phyloP scores from a whole-genome alignment of 768 basidiomycete species.

The Trametes maxima region DNA sequence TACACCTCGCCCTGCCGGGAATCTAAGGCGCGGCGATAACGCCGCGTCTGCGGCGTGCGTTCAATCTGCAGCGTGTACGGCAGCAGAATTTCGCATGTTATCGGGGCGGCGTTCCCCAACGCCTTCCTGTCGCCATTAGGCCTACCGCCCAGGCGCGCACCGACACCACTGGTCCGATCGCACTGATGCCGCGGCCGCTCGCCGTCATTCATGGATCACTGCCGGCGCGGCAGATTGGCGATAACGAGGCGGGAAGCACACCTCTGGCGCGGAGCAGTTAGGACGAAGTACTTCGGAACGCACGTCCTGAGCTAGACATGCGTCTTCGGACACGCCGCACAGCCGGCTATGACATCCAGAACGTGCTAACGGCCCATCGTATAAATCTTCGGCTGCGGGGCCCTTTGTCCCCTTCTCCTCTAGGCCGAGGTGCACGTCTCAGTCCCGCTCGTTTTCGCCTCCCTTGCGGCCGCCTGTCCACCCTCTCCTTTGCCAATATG shows the following conservation, averaged over 20 bases:
- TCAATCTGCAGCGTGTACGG: background rate
- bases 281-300: background rate
- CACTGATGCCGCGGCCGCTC: background rate
- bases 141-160: constrained; percentile 1
- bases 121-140: constrained; percentile 15
- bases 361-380: background rate
- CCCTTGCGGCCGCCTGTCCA: constrained; percentile 19
- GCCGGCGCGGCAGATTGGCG: background rate
- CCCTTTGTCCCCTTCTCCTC: background rate
- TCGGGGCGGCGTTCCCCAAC: background rate
- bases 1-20: background rate
- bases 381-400: constrained; percentile 1
- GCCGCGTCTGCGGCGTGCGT: background rate
- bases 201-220: background rate
- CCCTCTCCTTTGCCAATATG: constrained; percentile 5
- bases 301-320: background rate
- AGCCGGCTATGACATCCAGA: background rate
- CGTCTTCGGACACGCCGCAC: background rate
- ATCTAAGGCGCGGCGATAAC: background rate
- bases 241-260: constrained; percentile 4
- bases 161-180: background rate
- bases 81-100: background rate
- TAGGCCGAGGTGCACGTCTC: background rate
- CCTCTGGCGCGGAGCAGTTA: background rate
- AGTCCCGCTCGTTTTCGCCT: background rate